phyloP scores from a whole-genome alignment of 192 early-diverging fungal species.

The Helicostylum pulchrum region DNA sequence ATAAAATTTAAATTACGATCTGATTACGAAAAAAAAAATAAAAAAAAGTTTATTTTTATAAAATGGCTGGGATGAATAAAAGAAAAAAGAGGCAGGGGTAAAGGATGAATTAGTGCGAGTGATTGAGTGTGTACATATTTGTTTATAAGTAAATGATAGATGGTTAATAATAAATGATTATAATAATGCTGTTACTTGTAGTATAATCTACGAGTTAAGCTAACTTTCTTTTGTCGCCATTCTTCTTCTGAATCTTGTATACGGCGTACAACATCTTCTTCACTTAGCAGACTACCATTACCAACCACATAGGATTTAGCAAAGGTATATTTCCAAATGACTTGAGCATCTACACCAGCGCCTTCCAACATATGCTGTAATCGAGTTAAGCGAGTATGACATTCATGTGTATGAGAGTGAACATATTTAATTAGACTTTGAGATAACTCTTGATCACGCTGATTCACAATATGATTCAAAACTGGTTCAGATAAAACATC shows the following conservation, averaged over 20 bases:
- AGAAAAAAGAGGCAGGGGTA: no score
- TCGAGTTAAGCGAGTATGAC: slow-evolving; percentile 22
- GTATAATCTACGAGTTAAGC: not conserved
- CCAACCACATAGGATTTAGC: slow-evolving; percentile 29
- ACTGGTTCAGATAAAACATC: slow-evolving; percentile 29
- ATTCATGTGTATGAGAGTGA: slow-evolving; percentile 31
- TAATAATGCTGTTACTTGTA: no score
- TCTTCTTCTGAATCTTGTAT: slow-evolving; percentile 33
- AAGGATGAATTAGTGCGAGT: no score
- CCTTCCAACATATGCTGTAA: slow-evolving; percentile 27
- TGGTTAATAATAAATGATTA: no score
- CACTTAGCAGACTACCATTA: slow-evolving; percentile 23
- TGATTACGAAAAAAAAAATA: no score
- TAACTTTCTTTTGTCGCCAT: slow-evolving; percentile 21
- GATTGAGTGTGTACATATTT: no score
- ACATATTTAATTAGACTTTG: slow-evolving; percentile 19
- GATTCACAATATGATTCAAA: slow-evolving; percentile 17
- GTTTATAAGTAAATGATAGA: no score
- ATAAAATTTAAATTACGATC: no score
- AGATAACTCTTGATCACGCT: not conserved
- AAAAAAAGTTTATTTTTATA: no score
- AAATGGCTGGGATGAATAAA: no score
- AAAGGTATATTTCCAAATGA: slow-evolving; percentile 39
- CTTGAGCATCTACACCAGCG: slow-evolving; percentile 27
- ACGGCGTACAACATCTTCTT: slow-evolving; percentile 32